Evolutionary conservation across 1,284 basidiomycete species (phyloP), one percentile per base, ranked within the genome.

Genomic region (Sporisorium scitamineum): DNA sequence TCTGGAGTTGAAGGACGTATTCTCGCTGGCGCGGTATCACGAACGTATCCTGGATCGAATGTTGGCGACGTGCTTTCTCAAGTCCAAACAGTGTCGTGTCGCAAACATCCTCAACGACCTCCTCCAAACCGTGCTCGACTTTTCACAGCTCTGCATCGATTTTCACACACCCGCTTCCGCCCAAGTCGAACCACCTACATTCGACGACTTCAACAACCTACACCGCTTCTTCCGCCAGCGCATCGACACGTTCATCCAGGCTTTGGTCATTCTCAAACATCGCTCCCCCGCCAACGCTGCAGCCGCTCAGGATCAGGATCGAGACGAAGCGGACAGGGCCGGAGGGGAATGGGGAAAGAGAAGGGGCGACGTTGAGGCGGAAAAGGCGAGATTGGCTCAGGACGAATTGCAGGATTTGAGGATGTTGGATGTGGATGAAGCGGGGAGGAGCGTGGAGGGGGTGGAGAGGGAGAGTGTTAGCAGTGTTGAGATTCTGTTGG

Each of bases 1-100:
- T 2, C 27, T 77, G 2, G 70, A 78, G 41, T 60, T 81, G 20
- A 78, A 78, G 50, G 79, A 81, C 51, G 71, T 81, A 22, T 81
- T 81, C 39, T 76, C 72, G 7, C 61, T 81, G 9, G 79, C 78
- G 9, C 54, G 70, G 3, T 80, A 76, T 29, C 79, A 81, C 50
- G 79, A 81, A 39, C 31, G 64, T 0, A 60, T 79, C 26, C 68
- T 81, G 14, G 79, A 81, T 27, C 63, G 72, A 1, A 79, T 81
- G 74, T 58, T 81, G 8, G 51, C 64, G 14, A 67, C 70, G 7
- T 71, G 67, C 44, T 80, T 81, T 39, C 67, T 79, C 48, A 76
- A 78, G 37, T 48, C 61, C 7, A 62, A 64, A 32, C 79, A 80
- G 29, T 20, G 52, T 0, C 54, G 57, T 1, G 20, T 76, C 6